phyloP scores from a whole-genome alignment of 306 rosid genomes.

The Malus asiatica region DNA sequence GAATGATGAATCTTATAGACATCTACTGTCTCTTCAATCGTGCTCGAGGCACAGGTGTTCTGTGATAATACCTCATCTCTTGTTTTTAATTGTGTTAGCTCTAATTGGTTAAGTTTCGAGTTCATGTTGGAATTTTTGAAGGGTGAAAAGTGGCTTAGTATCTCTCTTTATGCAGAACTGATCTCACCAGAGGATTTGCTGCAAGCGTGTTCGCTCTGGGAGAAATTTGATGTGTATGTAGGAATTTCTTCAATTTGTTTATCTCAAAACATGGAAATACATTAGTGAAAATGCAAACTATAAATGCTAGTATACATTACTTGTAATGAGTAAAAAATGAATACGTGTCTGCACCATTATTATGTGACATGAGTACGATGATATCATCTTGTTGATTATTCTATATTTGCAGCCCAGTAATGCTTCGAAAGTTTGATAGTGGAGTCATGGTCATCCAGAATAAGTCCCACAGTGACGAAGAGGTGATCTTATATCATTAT shows the following conservation, averaged over 20 bases:
- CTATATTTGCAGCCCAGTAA: conserved; percentile 48
- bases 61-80: neutral
- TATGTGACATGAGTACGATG: neutral
- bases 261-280: neutral
- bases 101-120: conserved; percentile 9
- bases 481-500: conserved; percentile 37
- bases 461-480: conserved; percentile 86
- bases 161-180: conserved; percentile 55
- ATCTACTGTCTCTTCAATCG: conserved; percentile 91
- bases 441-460: conserved; percentile 97
- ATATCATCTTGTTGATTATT: neutral
- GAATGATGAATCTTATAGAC: conserved; percentile 86
- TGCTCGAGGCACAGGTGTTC: conserved; percentile 94
- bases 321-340: neutral
- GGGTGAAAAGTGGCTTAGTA: neutral
- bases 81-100: neutral
- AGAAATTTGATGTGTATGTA: conserved; percentile 93
- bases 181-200: conserved; percentile 93
- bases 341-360: neutral
- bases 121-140: neutral
- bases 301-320: neutral
- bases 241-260: conserved; percentile 18
- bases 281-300: neutral
- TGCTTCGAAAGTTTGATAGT: conserved; percentile 92
- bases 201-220: conserved; percentile 96